Base-by-base conservation (phyloP, 805 yeast genomes). In the Starmerella sirachaensis region DNA sequence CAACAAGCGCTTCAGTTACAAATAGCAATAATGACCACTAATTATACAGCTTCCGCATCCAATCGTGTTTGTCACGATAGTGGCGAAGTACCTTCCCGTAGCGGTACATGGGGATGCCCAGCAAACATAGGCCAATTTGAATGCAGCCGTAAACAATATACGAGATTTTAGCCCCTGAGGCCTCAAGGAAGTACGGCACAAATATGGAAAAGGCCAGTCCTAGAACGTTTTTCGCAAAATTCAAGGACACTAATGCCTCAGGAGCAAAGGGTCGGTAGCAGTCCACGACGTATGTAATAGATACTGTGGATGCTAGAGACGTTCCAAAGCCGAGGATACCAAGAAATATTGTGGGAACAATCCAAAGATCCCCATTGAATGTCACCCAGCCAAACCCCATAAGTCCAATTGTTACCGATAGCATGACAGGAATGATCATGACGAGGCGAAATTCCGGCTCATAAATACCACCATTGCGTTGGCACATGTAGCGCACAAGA, bases 341-440 rank as follows among this genome's bases (percentile, higher is more conserved):
- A 46, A 73, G 63, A 50, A 74, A 70, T 0, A 74, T 51, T 2
- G 74, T 64, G 1, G 78, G 78, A 1, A 69, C 78, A 36, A 69
- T 59, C 79, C 78, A 71, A 7, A 54, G 45, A 47, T 71, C 73
- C 13, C 59, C 48, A 4, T 53, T 61, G 17, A 61, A 54, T 0
- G 73, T 54, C 2, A 76, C 61, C 78, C 79, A 74, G 4, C 80
- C 80, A 50, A 69, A 74, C 5, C 78, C 80, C 64, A 74, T 67
- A 30, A 73, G 57, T 2, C 79, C 80, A 29, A 70, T 59, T 5
- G 63, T 37, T 8, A 62, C 57, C 2, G 69, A 40, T 9, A 70
- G 43, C 40, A 64, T 53, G 14, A 71, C 66, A 1, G 76, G 76
- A 11, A 69, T 24, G 16, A 71, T 55, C 76, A 73, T 69, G 18